These are phyloP conservation scores for Claviceps pusilla DNA, from an alignment of 2,329 filamentous ascomycete genomes.

Conservation along the genomic window DNA sequence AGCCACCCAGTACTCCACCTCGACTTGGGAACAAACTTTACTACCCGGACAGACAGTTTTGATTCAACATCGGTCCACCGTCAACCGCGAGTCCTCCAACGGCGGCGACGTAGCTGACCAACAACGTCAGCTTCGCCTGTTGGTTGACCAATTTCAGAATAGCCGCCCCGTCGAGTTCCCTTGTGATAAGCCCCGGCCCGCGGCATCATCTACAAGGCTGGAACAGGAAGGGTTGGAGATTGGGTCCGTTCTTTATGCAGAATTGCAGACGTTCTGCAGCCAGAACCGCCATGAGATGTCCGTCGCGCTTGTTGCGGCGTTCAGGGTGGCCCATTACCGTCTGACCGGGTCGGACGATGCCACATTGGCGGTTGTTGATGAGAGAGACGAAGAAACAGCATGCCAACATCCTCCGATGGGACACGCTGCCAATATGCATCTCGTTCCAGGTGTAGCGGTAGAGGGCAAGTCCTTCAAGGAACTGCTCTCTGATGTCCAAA, in stretches of 20 bases:
- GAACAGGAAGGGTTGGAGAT: background rate
- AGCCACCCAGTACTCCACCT: background rate
- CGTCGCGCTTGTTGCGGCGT: conserved; percentile 11
- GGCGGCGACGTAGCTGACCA: background rate
- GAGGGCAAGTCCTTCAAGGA: background rate
- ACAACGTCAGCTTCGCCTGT: background rate
- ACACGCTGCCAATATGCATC: conserved; percentile 6
- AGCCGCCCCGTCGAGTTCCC: background rate
- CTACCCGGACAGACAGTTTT: background rate
- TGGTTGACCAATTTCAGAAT: background rate
- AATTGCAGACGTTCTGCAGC: background rate
- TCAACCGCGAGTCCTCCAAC: background rate
- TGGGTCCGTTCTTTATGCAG: background rate
- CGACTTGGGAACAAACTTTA: background rate
- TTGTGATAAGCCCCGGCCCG: background rate
- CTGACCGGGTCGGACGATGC: conserved; percentile 12
- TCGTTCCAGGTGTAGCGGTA: conserved; percentile 4
- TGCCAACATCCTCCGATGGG: background rate
- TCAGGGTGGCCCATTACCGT: conserved; percentile 13
- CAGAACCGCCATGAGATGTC: background rate
- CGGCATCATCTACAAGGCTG: background rate
- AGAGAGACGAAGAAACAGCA: conserved; percentile 9
- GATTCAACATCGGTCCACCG: background rate
- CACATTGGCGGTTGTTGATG: conserved; percentile 10
- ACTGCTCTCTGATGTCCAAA: background rate